Evolutionary conservation across 345 rosid species (phyloP), one percentile per base, ranked within the genome.

Genomic region (Citropsis articulata): DNA sequence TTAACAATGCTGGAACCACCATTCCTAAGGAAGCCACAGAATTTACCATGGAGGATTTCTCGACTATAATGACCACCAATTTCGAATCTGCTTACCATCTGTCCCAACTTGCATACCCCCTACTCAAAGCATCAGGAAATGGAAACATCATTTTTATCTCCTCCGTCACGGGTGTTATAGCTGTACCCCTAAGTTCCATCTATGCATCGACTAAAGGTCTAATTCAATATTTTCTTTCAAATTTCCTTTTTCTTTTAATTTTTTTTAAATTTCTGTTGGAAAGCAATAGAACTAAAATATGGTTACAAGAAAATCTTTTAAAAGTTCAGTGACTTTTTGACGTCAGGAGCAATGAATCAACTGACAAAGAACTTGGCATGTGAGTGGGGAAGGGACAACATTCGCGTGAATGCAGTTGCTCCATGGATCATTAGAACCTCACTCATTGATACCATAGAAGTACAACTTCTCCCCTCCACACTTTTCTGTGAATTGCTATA

Each of bases 301-400:
- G 67, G 36, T 63, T 14, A 14, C 16, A 30, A 63, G 35, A 28
- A 27, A 60, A 3, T 61, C 33, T 61, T 61, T 62, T 4, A 28
- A 63, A 19, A 21, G 48, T 10, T 25, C 24, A 1, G 50, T 7
- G 24, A 12, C 2, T 27, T 27, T 28, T 31, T 50, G 24, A 18
- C 22, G 33, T 24, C 82, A 84, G 89, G 85, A 25, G 91, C 89
- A 5, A 81, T 86, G 18, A 86, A 88, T 74, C 89, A 86, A 76
- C 78, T 88, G 2, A 78, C 87, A 14, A 86, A 50, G 77, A 86
- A 82, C 81, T 80, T 88, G 79, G 91, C 91, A 22, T 81, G 85
- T 40, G 89, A 86, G 79, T 86, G 91, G 91, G 88, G 86, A 6
- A 82, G 83, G 61, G 89, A 85, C 86, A 78, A 82, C 8, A 83